Conservation (phyloP, 768 basidiomycete species). For the Krasilnikovozyma curviuscula region DNA sequence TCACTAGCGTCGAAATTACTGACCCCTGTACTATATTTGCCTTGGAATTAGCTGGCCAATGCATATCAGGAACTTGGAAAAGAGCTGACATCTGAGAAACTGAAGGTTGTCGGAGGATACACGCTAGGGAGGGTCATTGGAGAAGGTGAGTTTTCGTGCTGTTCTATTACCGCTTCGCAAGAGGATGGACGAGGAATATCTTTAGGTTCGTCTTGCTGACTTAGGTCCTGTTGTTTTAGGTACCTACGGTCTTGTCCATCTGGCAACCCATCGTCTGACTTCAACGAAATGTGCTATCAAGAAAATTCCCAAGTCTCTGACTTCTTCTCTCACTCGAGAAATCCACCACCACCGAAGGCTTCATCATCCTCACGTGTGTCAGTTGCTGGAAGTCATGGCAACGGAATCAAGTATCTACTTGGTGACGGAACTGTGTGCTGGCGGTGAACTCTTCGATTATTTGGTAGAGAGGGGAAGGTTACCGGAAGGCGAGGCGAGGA, state of each 20-base stretch:
- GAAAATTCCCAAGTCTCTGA: slow-evolving; percentile 73
- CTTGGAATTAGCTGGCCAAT: slow-evolving; percentile 47
- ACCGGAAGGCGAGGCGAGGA: slow-evolving; percentile 58
- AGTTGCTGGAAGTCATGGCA: slow-evolving; percentile 93
- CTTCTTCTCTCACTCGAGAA: slow-evolving; percentile 70
- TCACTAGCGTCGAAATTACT: neutral
- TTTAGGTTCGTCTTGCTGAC: too few species aligned
- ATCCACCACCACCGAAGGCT: slow-evolving; percentile 96
- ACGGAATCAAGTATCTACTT: slow-evolving; percentile 94
- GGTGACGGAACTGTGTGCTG: slow-evolving; percentile 86
- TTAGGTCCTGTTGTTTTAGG: neutral
- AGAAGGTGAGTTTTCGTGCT: slow-evolving; percentile 68
- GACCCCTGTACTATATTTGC: neutral
- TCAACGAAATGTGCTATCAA: slow-evolving; percentile 88
- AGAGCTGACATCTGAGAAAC: slow-evolving; percentile 74
- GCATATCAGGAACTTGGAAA: slow-evolving; percentile 95
- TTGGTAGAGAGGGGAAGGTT: slow-evolving; percentile 84
- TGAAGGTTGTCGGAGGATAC: slow-evolving; percentile 84
- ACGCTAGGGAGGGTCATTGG: slow-evolving; percentile 85
- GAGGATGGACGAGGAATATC: too few species aligned
- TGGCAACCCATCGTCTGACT: slow-evolving; percentile 84
- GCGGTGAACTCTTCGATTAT: slow-evolving; percentile 96
- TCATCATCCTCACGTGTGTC: slow-evolving; percentile 85
- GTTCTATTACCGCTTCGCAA: too few species aligned
- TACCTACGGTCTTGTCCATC: slow-evolving; percentile 27